Evolutionary conservation across 2,329 filamentous ascomycete species (phyloP).

Genomic region (Ascosphaera acerosa): DNA sequence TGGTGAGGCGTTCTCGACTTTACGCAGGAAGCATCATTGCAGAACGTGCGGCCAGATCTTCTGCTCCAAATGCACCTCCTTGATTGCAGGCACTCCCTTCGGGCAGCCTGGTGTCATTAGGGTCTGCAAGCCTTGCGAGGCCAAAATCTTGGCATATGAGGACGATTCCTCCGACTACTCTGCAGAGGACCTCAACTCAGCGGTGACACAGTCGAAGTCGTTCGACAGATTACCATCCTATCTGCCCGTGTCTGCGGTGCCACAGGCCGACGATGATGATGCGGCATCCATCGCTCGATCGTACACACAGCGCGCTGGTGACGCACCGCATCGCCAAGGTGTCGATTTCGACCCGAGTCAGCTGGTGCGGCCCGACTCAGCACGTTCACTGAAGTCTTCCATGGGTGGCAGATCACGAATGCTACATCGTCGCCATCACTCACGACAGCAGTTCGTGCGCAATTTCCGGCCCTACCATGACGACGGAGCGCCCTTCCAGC

Average conservation of each 20-base stretch:
- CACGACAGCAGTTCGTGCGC: slow-evolving; percentile 60
- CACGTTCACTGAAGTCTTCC: slow-evolving; percentile 59
- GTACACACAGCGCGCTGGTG: slow-evolving; percentile 37
- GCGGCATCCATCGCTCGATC: slow-evolving; percentile 35
- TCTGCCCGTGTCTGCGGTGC: slow-evolving; percentile 18
- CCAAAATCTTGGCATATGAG: slow-evolving; percentile 71
- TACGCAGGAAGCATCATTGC: slow-evolving; percentile 90
- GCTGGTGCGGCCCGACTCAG: slow-evolving; percentile 79
- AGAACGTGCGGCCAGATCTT: slow-evolving; percentile 94
- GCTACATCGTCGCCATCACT: slow-evolving; percentile 66
- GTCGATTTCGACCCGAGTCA: slow-evolving; percentile 50
- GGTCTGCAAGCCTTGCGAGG: slow-evolving; percentile 80
- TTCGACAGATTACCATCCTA: slow-evolving; percentile 31
- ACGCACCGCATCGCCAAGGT: slow-evolving; percentile 60
- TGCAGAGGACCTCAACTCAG: slow-evolving; percentile 39
- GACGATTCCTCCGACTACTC: slow-evolving; percentile 85
- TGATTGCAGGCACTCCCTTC: slow-evolving; percentile 71
- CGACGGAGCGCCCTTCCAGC: slow-evolving; percentile 68
- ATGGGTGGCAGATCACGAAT: slow-evolving; percentile 47
- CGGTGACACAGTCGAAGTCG: slow-evolving; percentile 33
- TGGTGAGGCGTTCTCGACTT: slow-evolving; percentile 71
- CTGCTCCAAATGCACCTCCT: slow-evolving; percentile 79
- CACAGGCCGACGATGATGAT: slow-evolving; percentile 22
- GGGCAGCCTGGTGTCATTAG: slow-evolving; percentile 62
- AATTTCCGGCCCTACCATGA: slow-evolving; percentile 47